A percentile compares a stretch with the other conserved stretches of the same genome.
Conservation (phyloP, 78 protist genomes). For the Dictyostelium citrinum region DNA sequence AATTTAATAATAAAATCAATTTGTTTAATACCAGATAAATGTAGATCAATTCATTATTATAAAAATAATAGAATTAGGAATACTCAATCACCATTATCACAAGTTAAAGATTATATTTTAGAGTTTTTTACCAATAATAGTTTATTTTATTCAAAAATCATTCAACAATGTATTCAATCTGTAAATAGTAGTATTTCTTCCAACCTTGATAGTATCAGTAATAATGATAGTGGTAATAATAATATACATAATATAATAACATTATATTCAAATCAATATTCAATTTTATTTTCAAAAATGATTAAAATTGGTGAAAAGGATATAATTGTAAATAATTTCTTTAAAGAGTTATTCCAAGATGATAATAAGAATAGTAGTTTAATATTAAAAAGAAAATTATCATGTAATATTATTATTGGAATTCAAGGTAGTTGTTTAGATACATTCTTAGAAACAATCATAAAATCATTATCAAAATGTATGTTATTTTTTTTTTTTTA, state of each 20-base stretch:
- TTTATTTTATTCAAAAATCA: constrained; percentile 11
- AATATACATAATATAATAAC: not conserved
- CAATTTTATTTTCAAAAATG: constrained; percentile 17
- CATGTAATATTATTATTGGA: not conserved
- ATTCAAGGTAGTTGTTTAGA: constrained; percentile 40
- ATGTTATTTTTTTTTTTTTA: not conserved
- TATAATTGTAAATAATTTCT: not conserved
- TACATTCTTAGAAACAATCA: not conserved
- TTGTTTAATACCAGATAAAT: constrained; percentile 26
- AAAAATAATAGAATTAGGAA: not conserved
- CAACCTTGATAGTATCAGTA: not conserved
- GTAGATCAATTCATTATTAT: not conserved
- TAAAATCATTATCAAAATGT: constrained; percentile 1
- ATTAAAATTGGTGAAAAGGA: constrained; percentile 28
- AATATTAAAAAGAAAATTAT: not conserved
- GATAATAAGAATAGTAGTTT: not conserved
- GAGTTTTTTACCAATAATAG: not conserved
- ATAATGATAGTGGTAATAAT: not conserved
- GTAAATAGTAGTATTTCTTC: not conserved
- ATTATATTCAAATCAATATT: not conserved
- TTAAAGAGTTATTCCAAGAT: not conserved
- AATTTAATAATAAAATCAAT: not conserved
- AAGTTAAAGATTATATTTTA: not conserved
- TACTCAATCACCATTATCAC: not conserved
- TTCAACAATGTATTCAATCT: not conserved